Base-by-base conservation (phyloP, 805 yeast species). In the Candida suzukii region DNA sequence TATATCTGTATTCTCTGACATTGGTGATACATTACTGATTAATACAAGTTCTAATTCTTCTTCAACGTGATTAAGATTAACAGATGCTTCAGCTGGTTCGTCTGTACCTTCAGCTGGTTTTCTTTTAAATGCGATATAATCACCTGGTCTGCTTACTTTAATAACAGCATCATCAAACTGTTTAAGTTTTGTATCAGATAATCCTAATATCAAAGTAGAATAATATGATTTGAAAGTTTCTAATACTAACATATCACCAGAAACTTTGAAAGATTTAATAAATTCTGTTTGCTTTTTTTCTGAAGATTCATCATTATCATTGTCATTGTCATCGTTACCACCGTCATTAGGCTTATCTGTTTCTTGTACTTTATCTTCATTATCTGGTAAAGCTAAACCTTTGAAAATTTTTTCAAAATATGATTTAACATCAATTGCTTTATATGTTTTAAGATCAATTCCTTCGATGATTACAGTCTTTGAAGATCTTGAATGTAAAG, bases 391-490 rank as follows among this genome's bases (percentile, higher is more conserved):
- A 30, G 71, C 72, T 14, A 75, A 63, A 5, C 68, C 56, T 20
- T 62, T 56, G 32, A 80, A 60, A 46, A 64, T 74, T 19, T 63
- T 63, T 45, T 73, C 72, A 40, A 79, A 53, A 44, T 61, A 64
- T 21, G 69, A 71, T 9, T 71, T 66, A 2, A 78, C 57, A 35
- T 63, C 67, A 58, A 56, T 59, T 6, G 47, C 46, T 3, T 47
- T 16, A 7, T 29, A 36, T 26, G 28, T 44, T 13, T 41, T 41
- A 28, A 47, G 42, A 35, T 56, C 55, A 4, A 50, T 36, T 2
- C 53, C 60, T 16, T 19, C 19, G 10, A 36, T n/a, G 2, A 36
- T 25, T 3, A 61, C 39, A n/a, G 42, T 43, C 28, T 48, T 54
- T 3, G 64, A 51, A 21, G 41, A 41, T 22, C 49, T 47, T 1